Base-by-base conservation (phyloP, 768 basidiomycete species). In the Clitopilus passeckerianus region DNA sequence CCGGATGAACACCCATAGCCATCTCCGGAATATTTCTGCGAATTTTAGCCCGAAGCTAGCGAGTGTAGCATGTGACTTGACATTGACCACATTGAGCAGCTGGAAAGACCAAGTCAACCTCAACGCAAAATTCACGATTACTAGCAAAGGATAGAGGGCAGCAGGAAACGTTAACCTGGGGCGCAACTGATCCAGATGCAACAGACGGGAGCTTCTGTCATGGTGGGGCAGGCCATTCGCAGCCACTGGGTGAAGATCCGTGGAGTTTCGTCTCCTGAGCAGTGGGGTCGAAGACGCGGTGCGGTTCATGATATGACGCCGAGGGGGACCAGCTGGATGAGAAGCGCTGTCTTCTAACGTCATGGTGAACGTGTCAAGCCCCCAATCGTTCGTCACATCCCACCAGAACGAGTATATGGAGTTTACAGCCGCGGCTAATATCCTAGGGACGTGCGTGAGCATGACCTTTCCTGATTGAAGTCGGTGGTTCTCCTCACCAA, bases 381-480 rank as follows among this genome's bases (percentile, higher is more conserved):
- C 97, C 95, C 96, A 99, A 70, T 99, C 97, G 70, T 96, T 92
- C 53, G 93, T 94, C 44, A 98, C 82, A 73, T 98, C 97, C 97
- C 97, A 99, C 92, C 94, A 99, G 72, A 96, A 98, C 2, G 95
- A 95, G 72, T 93, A 99, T 30, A 91, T 71, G 2, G 95, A 96
- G 72, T 98, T 98, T 66, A 96, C 71, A 34, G 84, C 80, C 22
- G 93, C 95, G 9, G 88, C 84, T 50, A 97, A 72, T 15, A 98
- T 72, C 95, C 94, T 96, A 59, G 8, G 18, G 6, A n/a, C n/a
- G 41, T 50, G 46, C 10, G 14, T 33, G 34, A 54, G 37, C 10
- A 22, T 53, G 22, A 23, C 20, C 30, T 30, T 30, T 30, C 7
- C 53, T 9, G 34, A n/a, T n/a, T n/a, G n/a, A n/a, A n/a, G n/a